Base-by-base conservation (phyloP, 2,329 filamentous ascomycete species). In the Stachybotrys echinatus region DNA sequence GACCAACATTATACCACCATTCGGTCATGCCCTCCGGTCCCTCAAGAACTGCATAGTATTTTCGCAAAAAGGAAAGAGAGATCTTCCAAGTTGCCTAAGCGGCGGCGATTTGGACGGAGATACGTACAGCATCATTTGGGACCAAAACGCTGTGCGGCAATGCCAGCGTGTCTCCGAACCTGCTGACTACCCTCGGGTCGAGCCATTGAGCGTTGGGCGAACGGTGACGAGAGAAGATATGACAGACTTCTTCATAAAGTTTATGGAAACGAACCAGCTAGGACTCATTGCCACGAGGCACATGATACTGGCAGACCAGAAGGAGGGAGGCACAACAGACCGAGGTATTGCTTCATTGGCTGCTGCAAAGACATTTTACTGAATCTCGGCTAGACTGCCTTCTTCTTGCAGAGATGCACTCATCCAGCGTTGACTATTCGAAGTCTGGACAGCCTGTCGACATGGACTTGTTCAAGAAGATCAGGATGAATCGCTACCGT, bases 31-130 rank as follows among this genome's bases (percentile, higher is more conserved):
- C 0, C 73, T 95, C 1, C 68, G 69, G 2, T 61, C 73, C 0
- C 73, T 92, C 1, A 70, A 74, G 2, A 95, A 95, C 59, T 92
- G 89, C 52, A 76, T 95, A 17, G 81, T 88, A 1, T 95, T 95
- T 61, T 91, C 85, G 52, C 81, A 84, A 50, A 74, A 79, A 40
- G 90, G 91, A 0, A 22, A 58, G 0, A 80, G 90, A 17, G 90
- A 95, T 60, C 70, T 95, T 0, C 89, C 89, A 0, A 92, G 88
- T 53, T 79, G 86, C 64, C 73, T 95, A 0, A 87, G 86, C 48
- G 90, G 90, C 1, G 90, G 90, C 0, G 90, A 95, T 63, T 75
- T 95, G 0, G 89, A 94, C 55, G 90, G 90, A 0, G 91, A 96
- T 62, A 69, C 89, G 0, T 95, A 88, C 65, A 87, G 90, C 55